Conservation (phyloP, 1,139 yeast species). For the Wickerhamomyces sp. region DNA sequence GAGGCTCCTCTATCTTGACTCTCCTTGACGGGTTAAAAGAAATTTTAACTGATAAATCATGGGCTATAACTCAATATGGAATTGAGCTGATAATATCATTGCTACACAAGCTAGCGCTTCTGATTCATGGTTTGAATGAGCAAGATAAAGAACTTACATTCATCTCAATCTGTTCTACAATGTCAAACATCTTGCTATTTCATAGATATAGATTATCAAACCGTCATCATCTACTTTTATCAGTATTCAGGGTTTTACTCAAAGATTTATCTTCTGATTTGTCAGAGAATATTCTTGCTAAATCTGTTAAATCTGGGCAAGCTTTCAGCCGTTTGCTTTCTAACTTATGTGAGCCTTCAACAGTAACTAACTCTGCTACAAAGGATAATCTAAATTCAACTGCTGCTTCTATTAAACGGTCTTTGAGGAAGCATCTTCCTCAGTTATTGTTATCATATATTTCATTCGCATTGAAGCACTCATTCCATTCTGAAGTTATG, state of each 20-base stretch:
- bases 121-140: too few relatives aligned
- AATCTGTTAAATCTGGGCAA: slow-evolving; percentile 34
- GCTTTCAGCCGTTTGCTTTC: slow-evolving; percentile 55
- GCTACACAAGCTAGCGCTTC: slow-evolving; percentile 31
- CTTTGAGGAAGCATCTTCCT: slow-evolving; percentile 61
- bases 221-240: slow-evolving; percentile 64
- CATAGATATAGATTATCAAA: slow-evolving; percentile 69
- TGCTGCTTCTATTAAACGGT: slow-evolving; percentile 49
- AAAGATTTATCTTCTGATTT: slow-evolving; percentile 36
- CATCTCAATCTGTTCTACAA: slow-evolving; percentile 36
- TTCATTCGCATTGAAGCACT: slow-evolving; percentile 44
- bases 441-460: slow-evolving; percentile 56
- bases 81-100: slow-evolving; percentile 49
- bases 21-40: slow-evolving; percentile 30
- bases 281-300: slow-evolving; percentile 15
- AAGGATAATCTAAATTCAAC: slow-evolving; percentile 47
- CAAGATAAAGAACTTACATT: slow-evolving; percentile 28
- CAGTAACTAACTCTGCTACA: slow-evolving; percentile 19
- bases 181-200: slow-evolving; percentile 55
- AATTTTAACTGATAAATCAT: slow-evolving; percentile 44
- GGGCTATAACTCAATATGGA: slow-evolving; percentile 66
- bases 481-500: slow-evolving; percentile 44
- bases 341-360: slow-evolving; percentile 71
- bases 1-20: slow-evolving; percentile 7
- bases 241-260: slow-evolving; percentile 45